A percentile compares a stretch with the other conserved stretches of the same genome.
phyloP scores from a whole-genome alignment of 345 rosid species.

The Hibiscus tridactylites region DNA sequence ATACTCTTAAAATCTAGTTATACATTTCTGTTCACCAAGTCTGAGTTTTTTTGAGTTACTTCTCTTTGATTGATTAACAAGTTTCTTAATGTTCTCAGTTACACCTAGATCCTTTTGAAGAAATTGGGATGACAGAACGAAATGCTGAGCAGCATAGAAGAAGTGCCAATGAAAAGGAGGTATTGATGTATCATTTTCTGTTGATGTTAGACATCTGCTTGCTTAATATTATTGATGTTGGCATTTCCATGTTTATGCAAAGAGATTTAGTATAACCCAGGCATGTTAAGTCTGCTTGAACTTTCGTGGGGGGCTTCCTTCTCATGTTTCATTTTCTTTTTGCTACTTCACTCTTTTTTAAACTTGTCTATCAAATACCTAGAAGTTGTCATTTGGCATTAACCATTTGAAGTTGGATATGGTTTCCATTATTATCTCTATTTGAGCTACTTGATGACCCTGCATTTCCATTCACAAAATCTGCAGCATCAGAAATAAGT shows the following conservation, averaged over 20 bases:
- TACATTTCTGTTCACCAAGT: neutral
- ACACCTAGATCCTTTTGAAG: constrained; percentile 87
- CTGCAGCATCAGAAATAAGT: neutral
- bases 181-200: constrained; percentile 11
- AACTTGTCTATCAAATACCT: neutral
- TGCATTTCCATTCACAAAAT: neutral
- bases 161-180: constrained; percentile 92
- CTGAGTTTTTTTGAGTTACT: neutral
- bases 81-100: constrained; percentile 27
- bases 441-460: neutral
- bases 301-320: neutral
- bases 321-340: neutral
- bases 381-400: neutral
- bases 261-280: neutral
- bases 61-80: neutral
- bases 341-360: neutral
- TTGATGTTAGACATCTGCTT: neutral
- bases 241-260: neutral
- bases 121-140: constrained; percentile 56
- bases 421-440: neutral
- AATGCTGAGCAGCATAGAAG: constrained; percentile 82
- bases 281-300: neutral
- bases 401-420: neutral
- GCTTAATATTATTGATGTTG: neutral
- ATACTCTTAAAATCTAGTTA: neutral